A percentile compares a stretch with the other conserved stretches of the same genome.
These are phyloP conservation scores for Prunus mume DNA, from an alignment of 306 rosid genomes.

Conservation along the genomic window DNA sequence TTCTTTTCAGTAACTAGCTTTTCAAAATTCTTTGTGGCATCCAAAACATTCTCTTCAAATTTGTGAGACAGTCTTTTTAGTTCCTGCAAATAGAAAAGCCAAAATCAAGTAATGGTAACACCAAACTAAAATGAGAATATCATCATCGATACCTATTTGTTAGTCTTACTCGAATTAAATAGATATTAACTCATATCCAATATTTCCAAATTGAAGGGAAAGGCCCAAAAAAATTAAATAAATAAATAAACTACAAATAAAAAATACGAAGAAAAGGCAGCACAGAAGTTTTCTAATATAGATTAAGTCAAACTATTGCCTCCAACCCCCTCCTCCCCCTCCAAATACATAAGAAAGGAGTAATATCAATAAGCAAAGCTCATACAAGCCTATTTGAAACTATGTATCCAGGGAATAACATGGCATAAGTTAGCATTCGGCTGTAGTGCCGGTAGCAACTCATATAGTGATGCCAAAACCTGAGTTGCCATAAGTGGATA, in stretches of 20 bases:
- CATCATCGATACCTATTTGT: not conserved
- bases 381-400: no score
- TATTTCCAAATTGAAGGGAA: not conserved
- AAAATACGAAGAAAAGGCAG: not conserved
- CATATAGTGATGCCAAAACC: no score
- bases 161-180: not conserved
- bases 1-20: conserved; percentile 74
- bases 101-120: not conserved
- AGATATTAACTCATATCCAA: not conserved
- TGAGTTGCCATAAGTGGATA: no score
- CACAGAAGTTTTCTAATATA: not conserved
- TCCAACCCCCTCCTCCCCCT: no score
- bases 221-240: not conserved
- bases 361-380: not conserved
- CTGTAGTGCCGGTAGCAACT: not conserved
- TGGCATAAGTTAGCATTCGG: not conserved
- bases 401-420: not conserved
- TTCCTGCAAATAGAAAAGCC: conserved; percentile 52
- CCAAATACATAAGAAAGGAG: no score
- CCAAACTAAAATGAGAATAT: not conserved
- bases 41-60: conserved; percentile 85
- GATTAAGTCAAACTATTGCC: not conserved
- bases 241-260: not conserved
- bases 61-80: conserved; percentile 73
- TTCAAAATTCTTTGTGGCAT: conserved; percentile 94